A percentile compares a stretch with the other conserved stretches of the same genome.
Evolutionary conservation across 2,329 filamentous ascomycete genomes (phyloP).

Genomic region (Aquanectria penicillioides): DNA sequence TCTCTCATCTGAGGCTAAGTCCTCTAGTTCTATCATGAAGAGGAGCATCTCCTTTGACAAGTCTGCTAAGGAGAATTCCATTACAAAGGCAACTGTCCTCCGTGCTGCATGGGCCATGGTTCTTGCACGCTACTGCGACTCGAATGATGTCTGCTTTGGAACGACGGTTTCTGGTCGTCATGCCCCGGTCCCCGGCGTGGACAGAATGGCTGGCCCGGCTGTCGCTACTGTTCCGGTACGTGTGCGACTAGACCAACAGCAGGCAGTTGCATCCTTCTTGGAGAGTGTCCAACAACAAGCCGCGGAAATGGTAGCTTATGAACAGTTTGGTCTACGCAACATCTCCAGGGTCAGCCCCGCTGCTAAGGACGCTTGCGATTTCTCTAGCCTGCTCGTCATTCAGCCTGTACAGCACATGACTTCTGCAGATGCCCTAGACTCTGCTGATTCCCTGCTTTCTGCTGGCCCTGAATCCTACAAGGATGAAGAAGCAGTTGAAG

Average conservation of each 20-base stretch:
- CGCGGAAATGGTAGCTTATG: conserved; percentile 19
- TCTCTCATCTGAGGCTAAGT: conserved; percentile 49
- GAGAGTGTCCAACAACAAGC: conserved; percentile 37
- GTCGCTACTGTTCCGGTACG: conserved; percentile 48
- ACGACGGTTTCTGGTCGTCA: conserved; percentile 54
- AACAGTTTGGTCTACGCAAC: conserved; percentile 24
- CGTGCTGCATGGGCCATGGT: conserved; percentile 61
- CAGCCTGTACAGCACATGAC: conserved; percentile 6
- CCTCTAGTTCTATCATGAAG: conserved; percentile 54
- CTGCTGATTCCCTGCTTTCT: neutral
- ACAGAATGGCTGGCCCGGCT: conserved; percentile 39
- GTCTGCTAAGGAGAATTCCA: neutral
- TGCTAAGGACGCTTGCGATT: neutral
- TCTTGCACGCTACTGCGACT: conserved; percentile 57
- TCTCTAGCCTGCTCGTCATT: conserved; percentile 19
- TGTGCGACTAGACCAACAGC: conserved; percentile 45
- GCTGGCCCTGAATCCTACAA: conserved; percentile 17
- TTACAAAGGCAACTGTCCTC: conserved; percentile 28
- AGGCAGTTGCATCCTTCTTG: conserved; percentile 44
- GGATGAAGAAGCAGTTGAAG: neutral
- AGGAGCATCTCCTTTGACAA: neutral
- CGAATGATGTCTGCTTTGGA: conserved; percentile 53
- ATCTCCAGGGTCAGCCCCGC: conserved; percentile 28
- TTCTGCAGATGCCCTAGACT: neutral
- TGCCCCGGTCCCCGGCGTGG: conserved; percentile 30